These are phyloP conservation scores for Boletus rubropictus DNA, from an alignment of 768 basidiomycete species.

Conservation along the genomic window DNA sequence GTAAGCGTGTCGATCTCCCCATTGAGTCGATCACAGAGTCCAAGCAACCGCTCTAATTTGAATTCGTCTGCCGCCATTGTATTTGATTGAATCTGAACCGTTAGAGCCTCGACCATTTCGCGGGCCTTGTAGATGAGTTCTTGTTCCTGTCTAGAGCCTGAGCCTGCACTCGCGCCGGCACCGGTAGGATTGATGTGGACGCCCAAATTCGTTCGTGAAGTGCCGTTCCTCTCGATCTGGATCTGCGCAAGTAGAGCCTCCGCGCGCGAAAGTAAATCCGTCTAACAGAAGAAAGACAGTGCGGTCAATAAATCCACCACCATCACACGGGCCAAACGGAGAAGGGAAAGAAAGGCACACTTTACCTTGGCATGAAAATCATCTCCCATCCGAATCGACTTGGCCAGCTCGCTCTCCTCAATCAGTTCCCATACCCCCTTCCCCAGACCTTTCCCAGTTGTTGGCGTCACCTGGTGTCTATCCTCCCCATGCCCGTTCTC, in stretches of 20 bases:
- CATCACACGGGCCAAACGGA: not conserved
- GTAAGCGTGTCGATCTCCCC: conserved; percentile 47
- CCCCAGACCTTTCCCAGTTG: conserved; percentile 48
- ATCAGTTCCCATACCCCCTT: conserved; percentile 83
- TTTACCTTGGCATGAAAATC: conserved; percentile 39
- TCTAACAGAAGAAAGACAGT: not conserved
- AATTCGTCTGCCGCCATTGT: conserved; percentile 45
- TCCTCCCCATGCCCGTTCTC: conserved; percentile 9
- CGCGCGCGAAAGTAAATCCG: conserved; percentile 30
- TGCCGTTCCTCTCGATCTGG: conserved; percentile 14
- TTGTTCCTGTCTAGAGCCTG: not conserved
- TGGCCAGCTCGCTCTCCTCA: conserved; percentile 78
- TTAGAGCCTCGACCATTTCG: conserved; percentile 47
- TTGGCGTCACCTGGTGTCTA: conserved; percentile 18
- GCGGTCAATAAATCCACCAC: not conserved
- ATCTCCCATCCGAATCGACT: conserved; percentile 49
- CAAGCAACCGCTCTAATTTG: conserved; percentile 62
- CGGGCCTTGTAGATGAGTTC: conserved; percentile 48
- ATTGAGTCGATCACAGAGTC: conserved; percentile 67
- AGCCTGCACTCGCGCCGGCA: not conserved
- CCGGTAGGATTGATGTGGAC: not conserved
- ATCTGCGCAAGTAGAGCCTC: conserved; percentile 38
- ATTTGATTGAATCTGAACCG: conserved; percentile 43
- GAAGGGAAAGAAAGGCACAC: conserved; percentile 26
- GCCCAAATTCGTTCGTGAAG: not conserved